phyloP scores from a whole-genome alignment of 176 grass and related monocot species.

The Miscanthus lutarioriparius region DNA sequence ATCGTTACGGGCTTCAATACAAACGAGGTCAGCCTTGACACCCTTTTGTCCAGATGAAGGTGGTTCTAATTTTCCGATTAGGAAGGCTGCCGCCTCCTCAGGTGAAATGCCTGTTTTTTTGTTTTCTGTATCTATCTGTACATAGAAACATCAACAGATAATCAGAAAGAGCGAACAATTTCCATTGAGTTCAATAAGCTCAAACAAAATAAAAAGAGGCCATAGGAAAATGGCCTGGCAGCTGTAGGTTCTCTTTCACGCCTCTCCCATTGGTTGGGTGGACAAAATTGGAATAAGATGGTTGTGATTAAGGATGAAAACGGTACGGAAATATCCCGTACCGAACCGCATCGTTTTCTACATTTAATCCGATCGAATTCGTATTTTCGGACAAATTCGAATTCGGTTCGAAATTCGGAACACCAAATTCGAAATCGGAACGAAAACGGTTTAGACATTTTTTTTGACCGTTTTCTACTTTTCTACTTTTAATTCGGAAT shows the following conservation, averaged over 20 bases:
- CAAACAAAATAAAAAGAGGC: neutral
- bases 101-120: neutral
- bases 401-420: no score
- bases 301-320: no score
- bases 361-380: no score
- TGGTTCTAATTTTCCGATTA: neutral
- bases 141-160: conserved; percentile 18
- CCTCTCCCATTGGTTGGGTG: neutral
- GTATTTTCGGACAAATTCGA: no score
- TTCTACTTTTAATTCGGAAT: no score
- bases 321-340: no score
- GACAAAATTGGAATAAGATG: neutral
- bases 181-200: neutral
- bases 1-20: neutral
- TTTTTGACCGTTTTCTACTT: no score
- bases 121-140: conserved; percentile 12
- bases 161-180: neutral
- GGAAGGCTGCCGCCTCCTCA: neutral
- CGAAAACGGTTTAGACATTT: no score
- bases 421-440: no score
- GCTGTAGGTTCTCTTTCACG: neutral
- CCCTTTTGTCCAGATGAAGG: neutral
- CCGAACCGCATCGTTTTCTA: no score
- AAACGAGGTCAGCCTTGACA: neutral
- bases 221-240: neutral